Evolutionary conservation across 2,329 filamentous ascomycete genomes (phyloP).

Genomic region (Arthrocladium fulminans): DNA sequence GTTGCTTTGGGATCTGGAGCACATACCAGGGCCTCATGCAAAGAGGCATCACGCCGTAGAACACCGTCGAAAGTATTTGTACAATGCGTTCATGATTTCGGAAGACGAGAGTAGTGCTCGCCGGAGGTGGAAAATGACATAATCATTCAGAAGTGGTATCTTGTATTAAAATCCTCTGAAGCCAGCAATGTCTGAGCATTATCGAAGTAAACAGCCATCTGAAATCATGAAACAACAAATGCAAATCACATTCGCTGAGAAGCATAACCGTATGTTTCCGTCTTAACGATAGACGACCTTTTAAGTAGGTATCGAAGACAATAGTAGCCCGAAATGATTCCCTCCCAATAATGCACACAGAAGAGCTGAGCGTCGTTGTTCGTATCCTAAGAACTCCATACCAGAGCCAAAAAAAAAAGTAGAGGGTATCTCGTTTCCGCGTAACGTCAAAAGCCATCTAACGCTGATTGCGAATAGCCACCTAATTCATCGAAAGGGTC

Average conservation of each 20-base stretch:
- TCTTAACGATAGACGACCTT: neutral
- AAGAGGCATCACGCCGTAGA: no score
- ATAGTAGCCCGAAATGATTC: neutral
- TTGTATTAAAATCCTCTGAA: neutral
- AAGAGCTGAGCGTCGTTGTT: neutral
- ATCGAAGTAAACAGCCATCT: no score
- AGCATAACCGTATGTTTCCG: neutral
- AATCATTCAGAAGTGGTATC: neutral
- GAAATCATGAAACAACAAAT: neutral
- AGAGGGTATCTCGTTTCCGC: slow-evolving; percentile 8
- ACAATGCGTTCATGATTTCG: no score
- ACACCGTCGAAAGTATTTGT: no score
- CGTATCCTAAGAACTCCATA: neutral
- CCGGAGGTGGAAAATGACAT: neutral
- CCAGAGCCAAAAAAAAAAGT: neutral
- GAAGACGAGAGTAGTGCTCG: neutral
- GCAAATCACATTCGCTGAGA: no score
- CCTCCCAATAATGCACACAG: neutral
- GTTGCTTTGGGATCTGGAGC: no score
- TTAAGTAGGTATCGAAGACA: neutral
- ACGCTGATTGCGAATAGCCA: slow-evolving; percentile 4
- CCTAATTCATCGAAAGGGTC: neutral
- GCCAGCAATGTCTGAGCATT: neutral
- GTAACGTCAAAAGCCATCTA: neutral
- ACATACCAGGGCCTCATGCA: no score